Evolutionary conservation across 1,284 basidiomycete species (phyloP).

Genomic region (Gomphus sp.): DNA sequence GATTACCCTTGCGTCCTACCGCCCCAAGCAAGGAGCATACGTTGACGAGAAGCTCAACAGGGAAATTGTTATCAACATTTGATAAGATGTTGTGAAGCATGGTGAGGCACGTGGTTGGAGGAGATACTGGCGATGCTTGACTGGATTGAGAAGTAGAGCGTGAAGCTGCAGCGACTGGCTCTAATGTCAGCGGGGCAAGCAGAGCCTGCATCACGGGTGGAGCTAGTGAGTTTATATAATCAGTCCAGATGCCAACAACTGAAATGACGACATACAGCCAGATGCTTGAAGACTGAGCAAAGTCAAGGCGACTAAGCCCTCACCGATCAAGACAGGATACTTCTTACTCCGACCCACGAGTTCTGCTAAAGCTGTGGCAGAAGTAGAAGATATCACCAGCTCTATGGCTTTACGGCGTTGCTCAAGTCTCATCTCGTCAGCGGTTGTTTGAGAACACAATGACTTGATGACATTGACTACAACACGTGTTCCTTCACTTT

Average conservation of each 20-base stretch:
- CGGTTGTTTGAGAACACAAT: conserved; percentile 44
- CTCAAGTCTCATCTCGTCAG: conserved; percentile 24
- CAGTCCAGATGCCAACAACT: neutral
- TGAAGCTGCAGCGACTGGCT: conserved; percentile 24
- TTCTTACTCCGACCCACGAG: conserved; percentile 71
- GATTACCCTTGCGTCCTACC: conserved; percentile 39
- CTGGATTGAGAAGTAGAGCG: conserved; percentile 30
- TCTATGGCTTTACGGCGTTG: conserved; percentile 48
- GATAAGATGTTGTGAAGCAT: conserved; percentile 54
- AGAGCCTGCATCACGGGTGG: conserved; percentile 51
- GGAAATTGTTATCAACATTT: conserved; percentile 40
- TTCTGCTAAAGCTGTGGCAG: conserved; percentile 55
- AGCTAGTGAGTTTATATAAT: conserved; percentile 30
- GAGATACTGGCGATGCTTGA: conserved; percentile 27
- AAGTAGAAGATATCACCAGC: conserved; percentile 40
- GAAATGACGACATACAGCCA: conserved; percentile 45
- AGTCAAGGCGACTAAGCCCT: conserved; percentile 79
- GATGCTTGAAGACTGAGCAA: conserved; percentile 57
- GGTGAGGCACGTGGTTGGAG: conserved; percentile 49
- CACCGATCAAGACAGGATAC: conserved; percentile 83
- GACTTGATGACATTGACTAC: conserved; percentile 76
- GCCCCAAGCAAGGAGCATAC: conserved; percentile 62
- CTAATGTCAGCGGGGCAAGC: conserved; percentile 36
- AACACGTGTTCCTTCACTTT: conserved; percentile 84
- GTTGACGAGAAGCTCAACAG: conserved; percentile 63